Evolutionary conservation across 1,139 yeast species (phyloP).

Genomic region (Zhuliangozyma blackwelliae): DNA sequence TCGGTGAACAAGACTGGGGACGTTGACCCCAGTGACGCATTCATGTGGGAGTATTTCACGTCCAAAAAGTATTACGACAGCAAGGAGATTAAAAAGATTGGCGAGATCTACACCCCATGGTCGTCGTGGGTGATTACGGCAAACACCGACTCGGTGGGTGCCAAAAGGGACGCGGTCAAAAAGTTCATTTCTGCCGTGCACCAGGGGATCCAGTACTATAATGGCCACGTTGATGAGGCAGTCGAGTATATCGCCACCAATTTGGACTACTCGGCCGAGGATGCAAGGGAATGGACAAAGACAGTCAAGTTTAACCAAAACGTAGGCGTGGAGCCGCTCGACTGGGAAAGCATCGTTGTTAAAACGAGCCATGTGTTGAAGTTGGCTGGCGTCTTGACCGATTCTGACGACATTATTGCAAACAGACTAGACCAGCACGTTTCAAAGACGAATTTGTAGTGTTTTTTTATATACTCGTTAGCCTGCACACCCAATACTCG

Average conservation of each 20-base stretch:
- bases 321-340: slow-evolving; percentile 40
- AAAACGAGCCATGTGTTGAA: slow-evolving; percentile 58
- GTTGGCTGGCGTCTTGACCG: slow-evolving; percentile 56
- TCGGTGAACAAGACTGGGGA: slow-evolving; percentile 56
- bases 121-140: slow-evolving; percentile 87
- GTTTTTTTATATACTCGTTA: too few relatives aligned
- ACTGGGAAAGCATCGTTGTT: slow-evolving; percentile 47
- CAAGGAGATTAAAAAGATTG: slow-evolving; percentile 75
- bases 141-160: slow-evolving; percentile 25
- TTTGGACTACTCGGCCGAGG: slow-evolving; percentile 72
- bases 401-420: slow-evolving; percentile 26
- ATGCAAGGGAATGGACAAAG: slow-evolving; percentile 74
- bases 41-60: slow-evolving; percentile 95
- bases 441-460: slow-evolving; percentile 7
- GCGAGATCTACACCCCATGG: slow-evolving; percentile 93
- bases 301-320: slow-evolving; percentile 62
- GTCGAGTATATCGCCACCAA: slow-evolving; percentile 58
- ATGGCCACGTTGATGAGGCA: slow-evolving; percentile 58
- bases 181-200: slow-evolving; percentile 52
- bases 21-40: slow-evolving; percentile 62
- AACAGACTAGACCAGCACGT: slow-evolving; percentile 30
- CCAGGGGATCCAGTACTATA: slow-evolving; percentile 66
- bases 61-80: slow-evolving; percentile 78
- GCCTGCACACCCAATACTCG: slow-evolving; percentile 65
- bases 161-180: slow-evolving; percentile 24